phyloP scores from a whole-genome alignment of 2,329 filamentous ascomycete species.

The Cladosporium halotolerans region DNA sequence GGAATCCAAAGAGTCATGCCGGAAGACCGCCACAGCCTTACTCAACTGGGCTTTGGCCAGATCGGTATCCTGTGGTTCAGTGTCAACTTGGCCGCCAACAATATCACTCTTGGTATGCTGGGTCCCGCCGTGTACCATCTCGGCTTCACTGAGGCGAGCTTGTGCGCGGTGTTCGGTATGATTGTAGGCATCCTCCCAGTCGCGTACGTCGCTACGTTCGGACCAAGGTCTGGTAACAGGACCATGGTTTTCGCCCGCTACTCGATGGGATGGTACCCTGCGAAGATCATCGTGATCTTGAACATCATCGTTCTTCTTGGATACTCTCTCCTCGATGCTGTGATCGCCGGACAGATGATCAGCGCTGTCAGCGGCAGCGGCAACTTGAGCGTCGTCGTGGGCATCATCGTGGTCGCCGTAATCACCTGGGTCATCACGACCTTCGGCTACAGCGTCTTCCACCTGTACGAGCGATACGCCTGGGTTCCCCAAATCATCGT shows the following conservation, averaged over 20 bases:
- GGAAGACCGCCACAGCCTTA: conserved; percentile 48
- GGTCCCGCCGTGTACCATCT: conserved; percentile 54
- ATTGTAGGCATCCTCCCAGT: conserved; percentile 50
- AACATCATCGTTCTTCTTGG: conserved; percentile 55
- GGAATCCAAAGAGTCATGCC: conserved; percentile 54
- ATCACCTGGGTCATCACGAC: conserved; percentile 59
- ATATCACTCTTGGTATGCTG: conserved; percentile 59
- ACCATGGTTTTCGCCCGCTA: conserved; percentile 58
- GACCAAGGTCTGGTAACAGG: conserved; percentile 54
- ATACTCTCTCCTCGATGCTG: conserved; percentile 57
- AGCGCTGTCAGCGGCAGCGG: conserved; percentile 55
- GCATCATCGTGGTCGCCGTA: conserved; percentile 59
- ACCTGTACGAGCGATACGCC: conserved; percentile 62
- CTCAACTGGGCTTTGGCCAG: conserved; percentile 49
- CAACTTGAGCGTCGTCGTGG: conserved; percentile 58
- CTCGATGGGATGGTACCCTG: conserved; percentile 60
- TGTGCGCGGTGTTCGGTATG: conserved; percentile 53
- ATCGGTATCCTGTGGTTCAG: conserved; percentile 55
- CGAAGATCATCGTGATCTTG: conserved; percentile 56
- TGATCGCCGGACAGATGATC: conserved; percentile 62
- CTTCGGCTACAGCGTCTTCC: conserved; percentile 63
- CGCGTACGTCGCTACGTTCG: conserved; percentile 58
- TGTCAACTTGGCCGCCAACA: conserved; percentile 58
- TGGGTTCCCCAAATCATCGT: conserved; percentile 59
- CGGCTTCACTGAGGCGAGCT: conserved; percentile 50